phyloP scores from a whole-genome alignment of 1,284 basidiomycete genomes.

The Cryptococcus depauperatus region DNA sequence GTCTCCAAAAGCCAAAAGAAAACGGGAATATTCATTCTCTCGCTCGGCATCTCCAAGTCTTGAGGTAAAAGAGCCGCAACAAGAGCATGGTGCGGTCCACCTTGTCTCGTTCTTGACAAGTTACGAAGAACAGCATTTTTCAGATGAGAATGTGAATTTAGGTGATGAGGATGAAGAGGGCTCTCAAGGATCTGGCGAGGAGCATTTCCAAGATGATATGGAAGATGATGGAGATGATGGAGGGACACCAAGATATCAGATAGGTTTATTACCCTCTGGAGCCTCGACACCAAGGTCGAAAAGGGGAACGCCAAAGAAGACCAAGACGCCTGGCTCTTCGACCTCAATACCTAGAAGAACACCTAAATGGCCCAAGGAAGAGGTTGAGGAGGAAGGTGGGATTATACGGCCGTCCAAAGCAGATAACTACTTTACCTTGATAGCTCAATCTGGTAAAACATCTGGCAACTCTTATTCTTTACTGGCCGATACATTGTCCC shows the following conservation, averaged over 20 bases:
- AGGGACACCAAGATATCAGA: constrained; percentile 21
- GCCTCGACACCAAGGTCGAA: constrained; percentile 7
- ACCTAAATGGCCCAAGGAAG: constrained; percentile 14
- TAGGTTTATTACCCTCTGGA: constrained; percentile 15
- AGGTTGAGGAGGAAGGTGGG: constrained; percentile 18
- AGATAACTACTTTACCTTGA: constrained; percentile 68
- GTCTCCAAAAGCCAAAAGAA: no score
- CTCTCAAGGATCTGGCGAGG: constrained; percentile 19
- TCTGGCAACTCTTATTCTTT: constrained; percentile 68
- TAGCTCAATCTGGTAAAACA: constrained; percentile 58
- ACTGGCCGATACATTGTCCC: constrained; percentile 53
- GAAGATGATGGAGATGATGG: constrained; percentile 16
- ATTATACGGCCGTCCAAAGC: constrained; percentile 49
- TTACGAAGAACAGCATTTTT: constrained; percentile 27
- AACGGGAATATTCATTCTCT: constrained; percentile 9
- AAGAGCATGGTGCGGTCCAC: constrained; percentile 22
- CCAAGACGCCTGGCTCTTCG: constrained; percentile 13
- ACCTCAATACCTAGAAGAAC: constrained; percentile 21
- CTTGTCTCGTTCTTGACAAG: constrained; percentile 40
- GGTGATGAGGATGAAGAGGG: constrained; percentile 21
- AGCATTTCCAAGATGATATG: constrained; percentile 11
- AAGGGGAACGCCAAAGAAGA: constrained; percentile 15
- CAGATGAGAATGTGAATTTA: constrained; percentile 17
- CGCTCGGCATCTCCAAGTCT: background rate
- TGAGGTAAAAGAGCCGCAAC: no score